Conservation (phyloP, 345 rosid species). For the Eucalyptus albens region DNA sequence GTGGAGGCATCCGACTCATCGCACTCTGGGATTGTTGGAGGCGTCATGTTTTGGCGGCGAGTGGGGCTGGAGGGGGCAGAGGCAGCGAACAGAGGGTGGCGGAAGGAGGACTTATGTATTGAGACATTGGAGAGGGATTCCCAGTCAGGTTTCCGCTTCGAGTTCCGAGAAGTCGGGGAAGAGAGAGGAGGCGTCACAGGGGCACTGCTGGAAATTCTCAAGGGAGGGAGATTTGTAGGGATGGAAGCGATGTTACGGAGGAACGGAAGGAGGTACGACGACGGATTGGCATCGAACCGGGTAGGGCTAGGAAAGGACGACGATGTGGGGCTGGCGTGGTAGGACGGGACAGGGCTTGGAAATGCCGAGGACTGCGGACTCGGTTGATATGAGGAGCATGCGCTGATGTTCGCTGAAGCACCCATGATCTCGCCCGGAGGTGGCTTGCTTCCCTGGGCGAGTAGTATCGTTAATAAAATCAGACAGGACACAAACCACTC, state of each 20-base stretch:
- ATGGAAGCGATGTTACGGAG: slow-evolving; percentile 51
- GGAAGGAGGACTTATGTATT: slow-evolving; percentile 8
- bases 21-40: slow-evolving; percentile 86
- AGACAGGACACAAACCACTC: background rate
- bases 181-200: slow-evolving; percentile 98
- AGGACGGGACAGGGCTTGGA: slow-evolving; percentile 67
- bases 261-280: slow-evolving; percentile 59
- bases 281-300: slow-evolving; percentile 41
- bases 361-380: slow-evolving; percentile 74
- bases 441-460: slow-evolving; percentile 72
- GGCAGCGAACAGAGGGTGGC: slow-evolving; percentile 47
- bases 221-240: slow-evolving; percentile 62
- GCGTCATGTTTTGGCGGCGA: slow-evolving; percentile 59
- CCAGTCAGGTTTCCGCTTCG: slow-evolving; percentile 50
- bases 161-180: slow-evolving; percentile 70
- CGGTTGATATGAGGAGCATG: slow-evolving; percentile 66
- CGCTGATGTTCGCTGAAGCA: slow-evolving; percentile 38
- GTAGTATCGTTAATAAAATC: background rate
- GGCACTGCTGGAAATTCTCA: slow-evolving; percentile 89
- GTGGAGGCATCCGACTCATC: slow-evolving; percentile 85
- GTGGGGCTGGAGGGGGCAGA: slow-evolving; percentile 97
- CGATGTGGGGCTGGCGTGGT: slow-evolving; percentile 54
- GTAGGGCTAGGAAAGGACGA: slow-evolving; percentile 73
- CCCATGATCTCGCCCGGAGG: slow-evolving; percentile 28
- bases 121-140: slow-evolving; percentile 50